These are phyloP conservation scores for Nitzschia sp. DNA, from an alignment of 108 stramenopile genomes.

Conservation along the genomic window DNA sequence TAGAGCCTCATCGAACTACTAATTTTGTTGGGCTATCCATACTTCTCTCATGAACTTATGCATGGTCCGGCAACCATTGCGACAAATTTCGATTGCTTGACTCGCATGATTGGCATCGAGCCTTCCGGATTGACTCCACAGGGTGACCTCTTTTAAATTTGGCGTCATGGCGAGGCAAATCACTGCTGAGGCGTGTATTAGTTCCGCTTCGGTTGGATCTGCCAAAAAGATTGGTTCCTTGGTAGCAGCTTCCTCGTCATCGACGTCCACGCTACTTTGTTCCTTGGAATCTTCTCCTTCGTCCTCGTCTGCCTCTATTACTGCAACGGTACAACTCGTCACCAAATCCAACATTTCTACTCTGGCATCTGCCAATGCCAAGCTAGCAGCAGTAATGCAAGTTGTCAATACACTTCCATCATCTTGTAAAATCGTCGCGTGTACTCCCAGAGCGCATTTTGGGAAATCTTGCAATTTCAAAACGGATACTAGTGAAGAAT, in stretches of 20 bases:
- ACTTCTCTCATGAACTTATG: conserved; percentile 75
- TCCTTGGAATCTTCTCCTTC: background rate
- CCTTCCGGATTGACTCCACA: conserved; percentile 75
- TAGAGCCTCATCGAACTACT: too few species aligned
- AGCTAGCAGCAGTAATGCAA: conserved; percentile 59
- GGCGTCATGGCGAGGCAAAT: conserved; percentile 72
- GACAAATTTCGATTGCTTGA: conserved; percentile 74
- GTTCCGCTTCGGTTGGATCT: conserved; percentile 72
- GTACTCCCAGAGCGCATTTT: conserved; percentile 61
- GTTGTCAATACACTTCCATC: conserved; percentile 77
- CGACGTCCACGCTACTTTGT: conserved; percentile 9
- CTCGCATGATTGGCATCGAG: conserved; percentile 46
- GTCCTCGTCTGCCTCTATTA: conserved; percentile 22
- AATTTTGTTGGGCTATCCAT: conserved; percentile 27
- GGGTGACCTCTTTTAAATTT: conserved; percentile 77
- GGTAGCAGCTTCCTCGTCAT: conserved; percentile 12
- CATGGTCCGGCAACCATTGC: conserved; percentile 79
- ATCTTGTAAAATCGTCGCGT: conserved; percentile 77
- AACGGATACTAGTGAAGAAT: conserved; percentile 57
- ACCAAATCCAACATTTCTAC: conserved; percentile 75
- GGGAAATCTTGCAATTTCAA: conserved; percentile 42
- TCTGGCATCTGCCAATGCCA: conserved; percentile 78
- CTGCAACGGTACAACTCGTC: conserved; percentile 60
- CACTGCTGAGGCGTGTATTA: conserved; percentile 46
- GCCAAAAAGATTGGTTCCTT: conserved; percentile 39